These are phyloP conservation scores for Podochytrium sp. DNA, from an alignment of 192 early-diverging fungal genomes.

Conservation along the genomic window DNA sequence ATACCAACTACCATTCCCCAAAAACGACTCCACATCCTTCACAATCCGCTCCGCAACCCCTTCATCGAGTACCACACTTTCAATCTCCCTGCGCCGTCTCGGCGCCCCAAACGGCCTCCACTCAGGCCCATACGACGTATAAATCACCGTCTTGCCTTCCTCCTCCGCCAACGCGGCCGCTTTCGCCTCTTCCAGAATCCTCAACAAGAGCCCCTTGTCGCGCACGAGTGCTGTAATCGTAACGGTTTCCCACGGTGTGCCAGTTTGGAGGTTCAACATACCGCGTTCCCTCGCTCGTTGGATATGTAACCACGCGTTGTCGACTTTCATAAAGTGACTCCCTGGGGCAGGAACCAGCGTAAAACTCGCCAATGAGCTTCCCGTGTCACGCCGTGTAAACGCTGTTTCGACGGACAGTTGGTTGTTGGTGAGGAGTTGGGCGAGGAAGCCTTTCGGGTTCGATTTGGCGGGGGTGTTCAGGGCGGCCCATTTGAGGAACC, in stretches of 20 bases:
- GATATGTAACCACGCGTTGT: conserved; percentile 78
- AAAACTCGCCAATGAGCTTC: conserved; percentile 81
- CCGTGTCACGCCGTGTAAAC: conserved; percentile 87
- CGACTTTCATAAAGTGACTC: conserved; percentile 82
- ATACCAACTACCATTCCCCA: conserved; percentile 54
- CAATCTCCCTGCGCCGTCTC: conserved; percentile 69
- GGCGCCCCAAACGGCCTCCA: conserved; percentile 97
- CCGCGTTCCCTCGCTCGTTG: conserved; percentile 15
- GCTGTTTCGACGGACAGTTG: conserved; percentile 86
- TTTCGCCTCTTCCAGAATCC: conserved; percentile 82
- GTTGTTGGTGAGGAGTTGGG: conserved; percentile 47
- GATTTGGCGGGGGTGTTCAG: conserved; percentile 37
- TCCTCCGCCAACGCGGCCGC: conserved; percentile 81
- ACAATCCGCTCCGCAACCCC: conserved; percentile 39
- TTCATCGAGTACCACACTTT: conserved; percentile 48
- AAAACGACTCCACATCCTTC: conserved; percentile 48
- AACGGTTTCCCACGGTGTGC: conserved; percentile 92
- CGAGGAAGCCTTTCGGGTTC: conserved; percentile 29
- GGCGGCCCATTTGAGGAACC: conserved; percentile 88
- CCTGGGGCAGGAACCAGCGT: conserved; percentile 91
- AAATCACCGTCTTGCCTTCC: conserved; percentile 95
- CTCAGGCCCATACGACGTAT: conserved; percentile 92
- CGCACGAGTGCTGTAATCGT: conserved; percentile 86
- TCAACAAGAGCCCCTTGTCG: conserved; percentile 76
- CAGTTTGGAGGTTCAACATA: conserved; percentile 81